Percentiles rank a stretch among this genome's conserved stretches.
These are phyloP conservation scores for Canavalia ensiformis DNA, from an alignment of 306 rosid genomes.

Conservation along the genomic window DNA sequence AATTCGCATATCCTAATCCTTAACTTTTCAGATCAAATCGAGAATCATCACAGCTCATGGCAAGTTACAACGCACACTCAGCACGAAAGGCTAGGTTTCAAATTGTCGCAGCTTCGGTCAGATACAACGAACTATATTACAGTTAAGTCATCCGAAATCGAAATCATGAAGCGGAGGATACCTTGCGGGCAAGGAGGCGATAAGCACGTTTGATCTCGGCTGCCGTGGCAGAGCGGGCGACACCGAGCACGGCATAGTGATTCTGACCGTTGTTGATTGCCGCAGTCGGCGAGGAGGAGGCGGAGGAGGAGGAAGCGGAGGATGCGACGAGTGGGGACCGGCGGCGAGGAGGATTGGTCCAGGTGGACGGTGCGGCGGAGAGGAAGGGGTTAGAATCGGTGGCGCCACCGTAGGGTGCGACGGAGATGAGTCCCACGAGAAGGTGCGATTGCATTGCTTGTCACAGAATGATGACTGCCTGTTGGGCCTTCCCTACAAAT, in stretches of 20 bases:
- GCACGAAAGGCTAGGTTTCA: constrained; percentile 5
- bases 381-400: constrained; percentile 42
- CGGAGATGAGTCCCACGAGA: constrained; percentile 70
- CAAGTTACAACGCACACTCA: not conserved
- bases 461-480: not conserved
- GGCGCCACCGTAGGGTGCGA: constrained; percentile 42
- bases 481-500: no score
- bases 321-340: constrained; percentile 46
- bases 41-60: constrained; percentile 11
- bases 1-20: not conserved
- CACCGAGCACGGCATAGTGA: constrained; percentile 77
- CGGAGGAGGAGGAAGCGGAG: constrained; percentile 32
- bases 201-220: constrained; percentile 84
- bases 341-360: constrained; percentile 34
- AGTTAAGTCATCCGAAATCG: not conserved
- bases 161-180: constrained; percentile 21
- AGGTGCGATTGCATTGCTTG: constrained; percentile 74
- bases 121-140: not conserved
- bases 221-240: constrained; percentile 63
- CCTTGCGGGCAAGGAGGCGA: constrained; percentile 95
- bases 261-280: constrained; percentile 59
- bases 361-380: constrained; percentile 47
- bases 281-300: constrained; percentile 43
- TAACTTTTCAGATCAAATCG: not conserved
- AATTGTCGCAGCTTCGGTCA: constrained; percentile 15